A percentile compares a stretch with the other conserved stretches of the same genome.
Conservation (phyloP, 257 asterid genomes). For the Solanum corneliomulleri region DNA sequence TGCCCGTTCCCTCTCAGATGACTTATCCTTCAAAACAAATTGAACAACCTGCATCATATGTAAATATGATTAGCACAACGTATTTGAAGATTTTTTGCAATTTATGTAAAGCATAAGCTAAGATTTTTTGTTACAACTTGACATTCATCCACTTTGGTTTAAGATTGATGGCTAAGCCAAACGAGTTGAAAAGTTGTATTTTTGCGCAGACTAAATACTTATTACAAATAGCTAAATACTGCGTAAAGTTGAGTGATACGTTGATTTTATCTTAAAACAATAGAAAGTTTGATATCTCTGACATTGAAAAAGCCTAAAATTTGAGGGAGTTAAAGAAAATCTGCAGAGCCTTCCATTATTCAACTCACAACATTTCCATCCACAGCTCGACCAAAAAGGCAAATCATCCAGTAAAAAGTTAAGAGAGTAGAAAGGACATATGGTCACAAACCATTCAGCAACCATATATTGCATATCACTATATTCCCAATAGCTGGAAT, state of each 20-base stretch:
- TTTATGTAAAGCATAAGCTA: background rate
- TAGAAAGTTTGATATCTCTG: background rate
- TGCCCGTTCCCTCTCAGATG: constrained; percentile 34
- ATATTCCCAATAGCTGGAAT: background rate
- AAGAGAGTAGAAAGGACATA: background rate
- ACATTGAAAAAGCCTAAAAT: background rate
- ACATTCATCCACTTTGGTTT: background rate
- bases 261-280: background rate
- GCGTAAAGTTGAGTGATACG: background rate
- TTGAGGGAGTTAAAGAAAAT: background rate
- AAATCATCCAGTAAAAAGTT: background rate
- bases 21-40: constrained; percentile 44
- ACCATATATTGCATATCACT: background rate
- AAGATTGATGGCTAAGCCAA: background rate
- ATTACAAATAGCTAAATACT: background rate
- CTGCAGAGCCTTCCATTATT: background rate
- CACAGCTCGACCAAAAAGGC: background rate
- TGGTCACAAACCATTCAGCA: constrained; percentile 1
- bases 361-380: background rate
- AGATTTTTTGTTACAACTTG: too few relatives aligned
- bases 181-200: background rate
- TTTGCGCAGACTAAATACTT: background rate
- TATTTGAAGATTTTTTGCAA: background rate
- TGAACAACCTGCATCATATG: constrained; percentile 65
- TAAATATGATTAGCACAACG: background rate